These are phyloP conservation scores for Leptographium lundbergii DNA, from an alignment of 2,329 filamentous ascomycete species.

Conservation along the genomic window DNA sequence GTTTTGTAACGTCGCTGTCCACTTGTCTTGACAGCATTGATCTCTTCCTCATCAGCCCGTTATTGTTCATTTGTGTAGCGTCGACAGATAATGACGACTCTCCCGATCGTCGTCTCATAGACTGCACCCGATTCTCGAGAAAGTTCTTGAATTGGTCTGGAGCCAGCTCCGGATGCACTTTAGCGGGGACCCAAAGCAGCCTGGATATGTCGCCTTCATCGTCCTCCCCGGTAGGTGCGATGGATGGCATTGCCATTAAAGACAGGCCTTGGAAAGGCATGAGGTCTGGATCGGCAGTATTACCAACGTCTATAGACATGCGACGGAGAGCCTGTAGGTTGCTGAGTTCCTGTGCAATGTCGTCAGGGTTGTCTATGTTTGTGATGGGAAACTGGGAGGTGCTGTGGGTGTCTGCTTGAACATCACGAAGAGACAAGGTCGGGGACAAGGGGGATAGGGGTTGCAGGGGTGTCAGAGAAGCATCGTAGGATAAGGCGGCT, in stretches of 20 bases:
- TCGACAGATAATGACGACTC: constrained; percentile 53
- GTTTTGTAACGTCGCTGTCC: constrained; percentile 51
- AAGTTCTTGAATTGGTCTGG: constrained; percentile 96
- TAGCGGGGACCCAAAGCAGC: constrained; percentile 89
- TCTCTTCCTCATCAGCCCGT: constrained; percentile 70
- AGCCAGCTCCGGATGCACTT: constrained; percentile 86
- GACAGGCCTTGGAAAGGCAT: constrained; percentile 56
- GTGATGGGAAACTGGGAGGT: constrained; percentile 66
- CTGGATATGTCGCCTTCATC: constrained; percentile 82
- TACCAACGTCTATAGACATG: constrained; percentile 90
- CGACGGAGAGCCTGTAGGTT: constrained; percentile 82
- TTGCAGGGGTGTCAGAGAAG: constrained; percentile 18
- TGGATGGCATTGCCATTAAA: constrained; percentile 56
- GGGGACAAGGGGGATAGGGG: constrained; percentile 37
- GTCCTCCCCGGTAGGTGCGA: constrained; percentile 58
- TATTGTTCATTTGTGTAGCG: constrained; percentile 38
- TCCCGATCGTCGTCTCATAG: constrained; percentile 73
- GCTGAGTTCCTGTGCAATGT: constrained; percentile 83
- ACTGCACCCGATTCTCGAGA: constrained; percentile 82
- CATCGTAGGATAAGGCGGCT: constrained; percentile 25
- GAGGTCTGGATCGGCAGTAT: constrained; percentile 58
- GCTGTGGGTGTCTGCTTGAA: constrained; percentile 39
- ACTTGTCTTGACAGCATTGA: constrained; percentile 93
- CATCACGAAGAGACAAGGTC: constrained; percentile 38
- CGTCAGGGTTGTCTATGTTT: constrained; percentile 79